Percentiles rank a stretch among this genome's conserved stretches.
phyloP scores from a whole-genome alignment of 2,329 filamentous ascomycete species.

The Diaporthe sp. region DNA sequence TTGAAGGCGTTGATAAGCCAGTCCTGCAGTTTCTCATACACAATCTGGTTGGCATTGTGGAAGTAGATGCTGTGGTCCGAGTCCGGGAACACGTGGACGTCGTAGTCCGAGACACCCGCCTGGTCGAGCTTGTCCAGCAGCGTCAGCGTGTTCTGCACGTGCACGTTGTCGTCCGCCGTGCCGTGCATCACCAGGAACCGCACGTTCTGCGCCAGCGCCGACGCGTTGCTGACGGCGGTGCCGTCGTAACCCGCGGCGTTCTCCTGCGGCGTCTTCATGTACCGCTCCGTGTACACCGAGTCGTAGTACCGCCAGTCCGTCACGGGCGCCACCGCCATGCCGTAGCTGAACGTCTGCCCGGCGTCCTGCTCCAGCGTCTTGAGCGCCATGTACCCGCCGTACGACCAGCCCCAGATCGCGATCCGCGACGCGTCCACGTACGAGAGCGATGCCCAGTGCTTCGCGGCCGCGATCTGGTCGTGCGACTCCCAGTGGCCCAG shows the following conservation, averaged over 20 bases:
- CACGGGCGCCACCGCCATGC: constrained; percentile 98
- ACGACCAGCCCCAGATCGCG: constrained; percentile 99
- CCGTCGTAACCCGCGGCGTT: constrained; percentile 83
- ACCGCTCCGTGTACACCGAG: constrained; percentile 92
- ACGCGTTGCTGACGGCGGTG: constrained; percentile 78
- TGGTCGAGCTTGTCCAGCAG: constrained; percentile 89
- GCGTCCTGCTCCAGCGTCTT: constrained; percentile 95
- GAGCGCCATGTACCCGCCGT: constrained; percentile 93
- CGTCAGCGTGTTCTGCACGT: constrained; percentile 92
- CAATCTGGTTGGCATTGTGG: constrained; percentile 89
- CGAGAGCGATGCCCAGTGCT: constrained; percentile 81
- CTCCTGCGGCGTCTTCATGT: constrained; percentile 93
- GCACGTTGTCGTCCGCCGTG: constrained; percentile 96
- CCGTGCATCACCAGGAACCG: constrained; percentile 97
- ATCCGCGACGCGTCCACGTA: constrained; percentile 87
- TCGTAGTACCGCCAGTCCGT: constrained; percentile 98
- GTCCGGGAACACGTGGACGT: constrained; percentile 96
- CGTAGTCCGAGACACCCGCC: constrained; percentile 88
- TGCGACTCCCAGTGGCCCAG: constrained; percentile 86
- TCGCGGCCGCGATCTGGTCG: constrained; percentile 92
- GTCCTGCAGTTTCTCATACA: constrained; percentile 88
- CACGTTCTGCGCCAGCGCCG: constrained; percentile 78
- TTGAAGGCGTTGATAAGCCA: constrained; percentile 99
- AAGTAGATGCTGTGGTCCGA: constrained; percentile 96
- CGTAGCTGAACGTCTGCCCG: constrained; percentile 91